These are phyloP conservation scores for Populus tomentosa DNA, from an alignment of 441 rosid species.

Conservation along the genomic window DNA sequence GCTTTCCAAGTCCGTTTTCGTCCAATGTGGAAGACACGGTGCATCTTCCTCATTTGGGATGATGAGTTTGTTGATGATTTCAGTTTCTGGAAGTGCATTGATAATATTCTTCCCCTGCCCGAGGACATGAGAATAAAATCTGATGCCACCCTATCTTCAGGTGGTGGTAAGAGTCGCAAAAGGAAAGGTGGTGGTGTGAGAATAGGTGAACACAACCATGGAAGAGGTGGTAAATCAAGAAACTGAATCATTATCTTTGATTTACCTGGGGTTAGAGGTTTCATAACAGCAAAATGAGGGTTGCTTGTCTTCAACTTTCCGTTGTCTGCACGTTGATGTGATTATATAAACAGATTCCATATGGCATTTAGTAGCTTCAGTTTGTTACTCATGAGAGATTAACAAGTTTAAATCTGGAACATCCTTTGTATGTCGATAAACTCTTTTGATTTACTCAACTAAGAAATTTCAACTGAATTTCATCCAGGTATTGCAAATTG, in stretches of 20 bases:
- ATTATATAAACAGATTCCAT: neutral
- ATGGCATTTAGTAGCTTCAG: neutral
- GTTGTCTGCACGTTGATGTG: neutral
- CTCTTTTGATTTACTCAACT: neutral
- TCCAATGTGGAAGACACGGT: constrained; percentile 62
- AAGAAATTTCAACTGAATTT: no score
- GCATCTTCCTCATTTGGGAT: constrained; percentile 74
- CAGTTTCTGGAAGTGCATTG: constrained; percentile 89
- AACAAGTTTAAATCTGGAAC: neutral
- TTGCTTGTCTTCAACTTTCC: neutral
- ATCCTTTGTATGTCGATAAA: neutral
- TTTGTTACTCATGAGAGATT: neutral
- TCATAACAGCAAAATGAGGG: neutral
- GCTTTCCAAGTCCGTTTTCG: constrained; percentile 65
- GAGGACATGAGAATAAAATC: constrained; percentile 62
- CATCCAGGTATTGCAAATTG: no score
- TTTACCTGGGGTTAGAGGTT: neutral
- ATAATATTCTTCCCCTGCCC: constrained; percentile 73
- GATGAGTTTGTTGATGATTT: constrained; percentile 74
- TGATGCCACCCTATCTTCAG: constrained; percentile 10
- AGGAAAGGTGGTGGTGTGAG: constrained; percentile 9
- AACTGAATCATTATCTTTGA: constrained; percentile 14
- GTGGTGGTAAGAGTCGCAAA: constrained; percentile 39
- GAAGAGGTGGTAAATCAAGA: constrained; percentile 53
- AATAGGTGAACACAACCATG: constrained; percentile 15